Evolutionary conservation across 2,329 filamentous ascomycete species (phyloP).

Genomic region (Talaromyces pinophilus): DNA sequence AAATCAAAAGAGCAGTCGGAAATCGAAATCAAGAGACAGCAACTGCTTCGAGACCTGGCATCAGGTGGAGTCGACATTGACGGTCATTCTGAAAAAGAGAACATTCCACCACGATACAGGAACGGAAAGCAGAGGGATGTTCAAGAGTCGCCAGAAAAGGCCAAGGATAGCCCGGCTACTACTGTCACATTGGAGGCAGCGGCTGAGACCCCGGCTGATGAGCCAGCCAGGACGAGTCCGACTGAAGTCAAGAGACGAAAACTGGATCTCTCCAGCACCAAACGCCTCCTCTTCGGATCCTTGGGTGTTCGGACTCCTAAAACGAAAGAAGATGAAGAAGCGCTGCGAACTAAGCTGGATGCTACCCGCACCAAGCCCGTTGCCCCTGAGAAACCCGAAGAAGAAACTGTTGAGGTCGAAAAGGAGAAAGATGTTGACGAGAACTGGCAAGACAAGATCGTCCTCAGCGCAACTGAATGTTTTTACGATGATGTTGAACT

Average conservation of each 20-base stretch:
- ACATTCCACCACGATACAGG: slow-evolving; percentile 28
- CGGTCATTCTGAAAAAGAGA: slow-evolving; percentile 34
- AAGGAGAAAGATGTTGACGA: slow-evolving; percentile 53
- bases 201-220: not conserved
- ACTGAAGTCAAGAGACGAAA: slow-evolving; percentile 39
- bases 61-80: slow-evolving; percentile 56
- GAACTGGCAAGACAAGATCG: slow-evolving; percentile 73
- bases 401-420: slow-evolving; percentile 32
- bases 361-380: slow-evolving; percentile 33
- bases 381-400: slow-evolving; percentile 26
- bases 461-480: slow-evolving; percentile 80
- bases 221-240: slow-evolving; percentile 20
- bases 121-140: slow-evolving; percentile 18
- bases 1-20: slow-evolving; percentile 39
- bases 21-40: slow-evolving; percentile 54
- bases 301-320: slow-evolving; percentile 70
- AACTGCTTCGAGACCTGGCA: slow-evolving; percentile 55
- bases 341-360: slow-evolving; percentile 61
- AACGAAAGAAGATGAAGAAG: slow-evolving; percentile 67
- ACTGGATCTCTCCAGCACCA: slow-evolving; percentile 62
- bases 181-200: not conserved
- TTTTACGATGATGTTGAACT: slow-evolving; percentile 51
- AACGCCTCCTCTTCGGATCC: slow-evolving; percentile 70
- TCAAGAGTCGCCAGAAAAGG: slow-evolving; percentile 3
- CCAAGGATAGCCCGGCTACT: slow-evolving; percentile 2